These are phyloP conservation scores for Fraxinus floribunda DNA, from an alignment of 305 asterid species.

Conservation along the genomic window DNA sequence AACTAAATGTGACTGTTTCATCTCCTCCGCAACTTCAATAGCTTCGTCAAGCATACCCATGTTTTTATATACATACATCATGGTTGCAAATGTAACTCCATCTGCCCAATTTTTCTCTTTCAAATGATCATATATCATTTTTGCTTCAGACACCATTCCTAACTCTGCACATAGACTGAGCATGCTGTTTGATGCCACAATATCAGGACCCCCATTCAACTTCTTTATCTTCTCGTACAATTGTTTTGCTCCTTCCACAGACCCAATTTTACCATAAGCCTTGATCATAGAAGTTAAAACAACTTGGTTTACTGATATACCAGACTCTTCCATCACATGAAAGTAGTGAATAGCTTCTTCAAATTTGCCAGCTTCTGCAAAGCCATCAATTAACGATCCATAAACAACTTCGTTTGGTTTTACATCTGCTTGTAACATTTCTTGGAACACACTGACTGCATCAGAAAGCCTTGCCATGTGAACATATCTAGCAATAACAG, in stretches of 20 bases:
- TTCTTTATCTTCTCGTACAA: conserved; percentile 67
- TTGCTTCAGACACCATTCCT: conserved; percentile 85
- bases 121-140: conserved; percentile 46
- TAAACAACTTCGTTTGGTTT: conserved; percentile 78
- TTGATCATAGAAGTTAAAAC: conserved; percentile 83
- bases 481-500: conserved; percentile 59
- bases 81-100: conserved; percentile 74
- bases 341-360: conserved; percentile 69
- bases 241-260: conserved; percentile 67
- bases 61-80: conserved; percentile 81
- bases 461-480: conserved; percentile 53
- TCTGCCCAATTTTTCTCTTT: conserved; percentile 54
- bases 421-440: conserved; percentile 59
- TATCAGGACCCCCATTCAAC: conserved; percentile 67
- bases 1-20: conserved; percentile 61
- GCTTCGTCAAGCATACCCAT: conserved; percentile 94
- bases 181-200: conserved; percentile 85
- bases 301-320: conserved; percentile 61
- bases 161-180: conserved; percentile 68
- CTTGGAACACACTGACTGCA: conserved; percentile 60
- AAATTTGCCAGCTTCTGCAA: conserved; percentile 72
- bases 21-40: conserved; percentile 68
- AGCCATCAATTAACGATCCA: conserved; percentile 69
- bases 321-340: conserved; percentile 60
- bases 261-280: conserved; percentile 76